phyloP scores from a whole-genome alignment of 2,329 filamentous ascomycete species.

The Scleromitrula shiraiana region DNA sequence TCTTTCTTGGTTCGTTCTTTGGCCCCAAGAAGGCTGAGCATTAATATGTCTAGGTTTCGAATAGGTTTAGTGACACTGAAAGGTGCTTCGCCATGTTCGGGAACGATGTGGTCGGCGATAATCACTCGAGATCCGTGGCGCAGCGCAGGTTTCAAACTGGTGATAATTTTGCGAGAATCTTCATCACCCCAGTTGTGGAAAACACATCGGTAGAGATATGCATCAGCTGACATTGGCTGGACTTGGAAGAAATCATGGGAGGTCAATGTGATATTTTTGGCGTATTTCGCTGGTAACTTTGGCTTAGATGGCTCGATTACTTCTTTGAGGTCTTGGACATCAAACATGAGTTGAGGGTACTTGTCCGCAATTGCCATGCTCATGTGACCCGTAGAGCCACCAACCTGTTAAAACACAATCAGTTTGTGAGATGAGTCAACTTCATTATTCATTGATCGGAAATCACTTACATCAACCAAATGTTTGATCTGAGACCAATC shows the following conservation, averaged over 20 bases:
- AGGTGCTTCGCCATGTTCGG: neutral
- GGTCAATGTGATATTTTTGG: neutral
- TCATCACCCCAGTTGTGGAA: conserved; percentile 2
- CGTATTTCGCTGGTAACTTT: conserved; percentile 32
- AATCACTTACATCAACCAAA: neutral
- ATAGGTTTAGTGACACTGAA: neutral
- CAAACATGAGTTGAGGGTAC: conserved; percentile 21
- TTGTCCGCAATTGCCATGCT: conserved; percentile 18
- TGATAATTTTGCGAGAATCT: neutral
- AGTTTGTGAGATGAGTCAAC: neutral
- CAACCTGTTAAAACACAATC: conserved; percentile 7
- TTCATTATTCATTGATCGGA: neutral
- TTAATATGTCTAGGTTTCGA: neutral
- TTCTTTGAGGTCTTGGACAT: conserved; percentile 14
- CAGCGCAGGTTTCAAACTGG: neutral
- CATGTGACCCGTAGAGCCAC: conserved; percentile 22
- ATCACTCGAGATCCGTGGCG: neutral
- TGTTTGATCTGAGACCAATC: neutral
- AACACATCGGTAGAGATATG: conserved; percentile 1
- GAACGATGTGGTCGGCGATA: neutral
- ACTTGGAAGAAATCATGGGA: neutral
- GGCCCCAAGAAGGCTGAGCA: neutral
- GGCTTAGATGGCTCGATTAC: conserved; percentile 12
- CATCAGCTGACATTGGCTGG: neutral
- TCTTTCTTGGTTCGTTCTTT: neutral